These are phyloP conservation scores for Yamadazyma takamatsuzukensis DNA, from an alignment of 805 yeast genomes.

Conservation along the genomic window DNA sequence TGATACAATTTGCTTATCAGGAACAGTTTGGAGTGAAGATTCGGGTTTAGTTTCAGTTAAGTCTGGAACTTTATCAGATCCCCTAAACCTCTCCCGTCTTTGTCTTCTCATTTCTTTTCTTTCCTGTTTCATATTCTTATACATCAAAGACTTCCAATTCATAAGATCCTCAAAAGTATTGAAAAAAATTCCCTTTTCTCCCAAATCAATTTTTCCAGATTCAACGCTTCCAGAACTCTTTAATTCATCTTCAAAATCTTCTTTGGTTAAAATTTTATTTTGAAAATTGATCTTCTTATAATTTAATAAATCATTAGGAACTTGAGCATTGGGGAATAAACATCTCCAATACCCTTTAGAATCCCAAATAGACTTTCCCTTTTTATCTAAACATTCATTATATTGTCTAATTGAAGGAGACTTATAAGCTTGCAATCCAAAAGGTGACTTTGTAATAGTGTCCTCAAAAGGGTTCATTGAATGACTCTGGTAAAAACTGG, in stretches of 20 bases:
- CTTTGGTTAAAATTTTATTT: constrained; percentile 45
- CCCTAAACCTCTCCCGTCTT: neutral
- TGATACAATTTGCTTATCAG: constrained; percentile 7
- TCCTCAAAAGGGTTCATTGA: neutral
- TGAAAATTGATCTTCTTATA: constrained; percentile 21
- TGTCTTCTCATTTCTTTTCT: constrained; percentile 17
- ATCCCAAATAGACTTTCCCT: constrained; percentile 83
- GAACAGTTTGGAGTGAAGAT: too few relatives aligned
- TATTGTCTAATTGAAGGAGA: constrained; percentile 59
- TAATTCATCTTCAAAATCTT: constrained; percentile 48
- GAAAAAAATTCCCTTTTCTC: constrained; percentile 59
- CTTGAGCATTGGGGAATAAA: constrained; percentile 59
- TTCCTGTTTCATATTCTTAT: constrained; percentile 38
- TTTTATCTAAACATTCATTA: constrained; percentile 55
- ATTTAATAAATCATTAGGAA: constrained; percentile 30
- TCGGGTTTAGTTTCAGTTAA: too few relatives aligned
- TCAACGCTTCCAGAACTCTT: constrained; percentile 7
- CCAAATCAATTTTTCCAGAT: constrained; percentile 28
- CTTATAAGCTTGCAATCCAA: constrained; percentile 50
- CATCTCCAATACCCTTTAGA: constrained; percentile 87
- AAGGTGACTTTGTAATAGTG: constrained; percentile 29
- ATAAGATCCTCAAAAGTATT: constrained; percentile 60
- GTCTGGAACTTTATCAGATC: neutral
- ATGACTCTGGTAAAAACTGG: constrained; percentile 11
- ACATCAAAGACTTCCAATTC: constrained; percentile 63